A percentile compares a stretch with the other conserved stretches of the same genome.
phyloP scores from a whole-genome alignment of 2,329 filamentous ascomycete genomes.

The Fusarium beomiforme region DNA sequence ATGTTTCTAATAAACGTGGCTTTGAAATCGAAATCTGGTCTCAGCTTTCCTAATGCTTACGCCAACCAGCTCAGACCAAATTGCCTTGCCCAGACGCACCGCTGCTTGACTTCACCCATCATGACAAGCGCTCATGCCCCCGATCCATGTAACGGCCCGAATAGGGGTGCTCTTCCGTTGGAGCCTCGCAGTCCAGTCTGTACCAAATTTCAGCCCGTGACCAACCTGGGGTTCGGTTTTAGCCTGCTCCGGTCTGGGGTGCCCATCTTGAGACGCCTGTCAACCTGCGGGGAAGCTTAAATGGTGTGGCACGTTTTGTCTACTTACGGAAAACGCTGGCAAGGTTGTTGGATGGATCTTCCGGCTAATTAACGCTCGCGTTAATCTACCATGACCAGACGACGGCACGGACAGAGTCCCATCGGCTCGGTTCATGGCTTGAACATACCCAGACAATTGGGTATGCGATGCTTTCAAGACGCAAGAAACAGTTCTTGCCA shows the following conservation, averaged over 20 bases:
- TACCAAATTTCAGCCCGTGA: conserved; percentile 19
- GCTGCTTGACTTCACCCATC: conserved; percentile 8
- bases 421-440: background rate
- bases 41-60: background rate
- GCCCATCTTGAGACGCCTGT: conserved; percentile 24
- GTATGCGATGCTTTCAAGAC: background rate
- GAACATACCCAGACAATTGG: background rate
- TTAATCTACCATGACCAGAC: conserved; percentile 6
- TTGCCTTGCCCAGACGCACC: background rate
- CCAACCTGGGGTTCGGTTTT: conserved; percentile 29
- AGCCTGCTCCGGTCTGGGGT: conserved; percentile 29
- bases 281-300: conserved; percentile 41
- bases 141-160: conserved; percentile 40
- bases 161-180: conserved; percentile 34
- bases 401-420: background rate
- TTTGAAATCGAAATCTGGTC: background rate
- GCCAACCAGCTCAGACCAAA: conserved; percentile 7
- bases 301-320: conserved; percentile 39
- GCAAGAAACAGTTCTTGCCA: background rate
- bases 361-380: conserved; percentile 26
- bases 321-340: conserved; percentile 11
- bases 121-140: conserved; percentile 14
- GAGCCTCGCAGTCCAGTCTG: conserved; percentile 24
- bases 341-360: conserved; percentile 33
- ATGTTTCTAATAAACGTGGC: background rate